Evolutionary conservation across 192 early-diverging fungal genomes (phyloP).

Genomic region (Gonapodya prolifera): DNA sequence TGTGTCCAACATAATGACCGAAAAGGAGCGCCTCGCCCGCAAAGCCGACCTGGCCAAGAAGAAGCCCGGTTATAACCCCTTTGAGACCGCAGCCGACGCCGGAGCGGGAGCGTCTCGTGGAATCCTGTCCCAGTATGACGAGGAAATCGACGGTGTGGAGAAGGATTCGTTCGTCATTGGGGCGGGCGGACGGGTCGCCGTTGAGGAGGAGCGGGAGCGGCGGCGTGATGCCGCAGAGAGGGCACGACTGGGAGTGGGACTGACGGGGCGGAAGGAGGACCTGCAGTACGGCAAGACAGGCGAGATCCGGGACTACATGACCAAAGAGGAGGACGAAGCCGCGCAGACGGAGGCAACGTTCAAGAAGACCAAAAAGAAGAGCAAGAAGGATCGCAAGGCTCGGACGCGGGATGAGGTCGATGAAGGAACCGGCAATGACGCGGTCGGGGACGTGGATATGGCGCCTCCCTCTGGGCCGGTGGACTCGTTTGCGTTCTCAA

Average conservation of each 20-base stretch:
- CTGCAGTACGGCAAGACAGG: neutral
- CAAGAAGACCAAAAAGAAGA: conserved; percentile 67
- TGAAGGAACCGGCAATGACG: neutral
- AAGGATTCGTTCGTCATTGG: conserved; percentile 8
- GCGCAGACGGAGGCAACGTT: conserved; percentile 27
- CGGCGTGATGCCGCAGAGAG: neutral
- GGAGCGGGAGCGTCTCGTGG: conserved; percentile 42
- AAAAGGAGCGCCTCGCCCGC: conserved; percentile 49
- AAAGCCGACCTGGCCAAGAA: conserved; percentile 57
- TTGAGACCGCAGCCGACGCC: no score
- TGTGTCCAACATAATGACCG: conserved; percentile 51
- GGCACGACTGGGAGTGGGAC: neutral
- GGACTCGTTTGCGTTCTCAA: conserved; percentile 18
- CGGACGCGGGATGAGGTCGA: neutral
- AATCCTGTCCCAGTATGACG: conserved; percentile 68
- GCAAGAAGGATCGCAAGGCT: conserved; percentile 12
- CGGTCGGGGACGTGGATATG: neutral
- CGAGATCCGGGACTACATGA: neutral
- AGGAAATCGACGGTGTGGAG: conserved; percentile 37
- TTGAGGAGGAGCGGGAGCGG: neutral
- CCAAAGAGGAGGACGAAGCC: neutral
- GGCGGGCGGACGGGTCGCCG: neutral
- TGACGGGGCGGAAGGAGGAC: neutral
- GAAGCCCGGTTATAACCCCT: conserved; percentile 45
- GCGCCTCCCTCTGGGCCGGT: neutral